Conservation (phyloP, 2,329 filamentous ascomycete genomes). For the Ophiocordyceps polyrhachis-furcata region DNA sequence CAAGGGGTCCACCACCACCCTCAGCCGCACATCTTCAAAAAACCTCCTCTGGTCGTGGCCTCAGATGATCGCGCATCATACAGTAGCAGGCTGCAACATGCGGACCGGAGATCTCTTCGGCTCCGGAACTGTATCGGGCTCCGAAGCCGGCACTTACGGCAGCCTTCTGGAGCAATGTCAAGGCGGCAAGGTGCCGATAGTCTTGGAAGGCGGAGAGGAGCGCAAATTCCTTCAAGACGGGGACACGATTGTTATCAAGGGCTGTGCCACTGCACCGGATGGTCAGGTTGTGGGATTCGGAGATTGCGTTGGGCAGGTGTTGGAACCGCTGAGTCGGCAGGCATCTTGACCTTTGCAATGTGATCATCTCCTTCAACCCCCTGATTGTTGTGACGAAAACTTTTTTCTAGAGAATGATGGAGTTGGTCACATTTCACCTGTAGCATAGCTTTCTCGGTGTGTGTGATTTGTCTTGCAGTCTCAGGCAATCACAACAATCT, state of each 20-base stretch:
- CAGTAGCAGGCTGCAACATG: conserved; percentile 58
- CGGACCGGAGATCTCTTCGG: conserved; percentile 58
- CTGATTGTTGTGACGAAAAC: no score
- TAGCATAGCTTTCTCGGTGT: no score
- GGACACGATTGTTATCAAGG: conserved; percentile 48
- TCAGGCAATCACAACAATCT: no score
- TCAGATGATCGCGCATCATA: conserved; percentile 72
- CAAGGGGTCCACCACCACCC: conserved; percentile 11
- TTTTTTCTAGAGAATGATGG: no score
- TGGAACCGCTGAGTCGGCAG: neutral
- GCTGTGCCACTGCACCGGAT: conserved; percentile 25
- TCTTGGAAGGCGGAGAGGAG: conserved; percentile 43
- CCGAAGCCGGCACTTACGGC: conserved; percentile 43
- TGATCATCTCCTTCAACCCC: no score
- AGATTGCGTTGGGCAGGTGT: neutral
- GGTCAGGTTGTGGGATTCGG: conserved; percentile 1
- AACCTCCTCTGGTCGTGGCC: conserved; percentile 60
- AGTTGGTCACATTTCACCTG: no score
- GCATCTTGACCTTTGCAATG: neutral
- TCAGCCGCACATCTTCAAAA: conserved; percentile 16
- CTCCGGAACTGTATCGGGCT: conserved; percentile 57
- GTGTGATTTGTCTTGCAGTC: no score
- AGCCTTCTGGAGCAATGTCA: conserved; percentile 55
- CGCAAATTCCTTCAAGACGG: conserved; percentile 57
- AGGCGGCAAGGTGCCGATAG: conserved; percentile 46